Evolutionary conservation across 2,329 filamentous ascomycete species (phyloP), one percentile per base, ranked within the genome.

Genomic region (Ascocoryne sarcoides): DNA sequence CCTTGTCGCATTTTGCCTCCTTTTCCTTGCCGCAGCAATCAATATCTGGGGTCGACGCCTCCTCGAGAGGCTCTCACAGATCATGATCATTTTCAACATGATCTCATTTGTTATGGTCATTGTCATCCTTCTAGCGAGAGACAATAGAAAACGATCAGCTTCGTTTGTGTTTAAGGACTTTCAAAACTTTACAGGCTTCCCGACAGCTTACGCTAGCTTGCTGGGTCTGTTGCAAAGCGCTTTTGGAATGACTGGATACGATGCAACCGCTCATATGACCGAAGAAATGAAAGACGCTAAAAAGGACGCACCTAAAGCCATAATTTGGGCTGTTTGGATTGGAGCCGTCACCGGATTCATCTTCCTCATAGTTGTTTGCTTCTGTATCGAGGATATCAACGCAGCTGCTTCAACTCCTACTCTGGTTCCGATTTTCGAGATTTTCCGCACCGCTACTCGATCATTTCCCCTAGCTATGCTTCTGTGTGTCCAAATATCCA

Each of bases 141-240:
- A 75, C 44, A 65, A 70, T 23, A 60, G 73, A 50, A 74, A 75
- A 44, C 69, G 75, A 46, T 58, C 66, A 0, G 62, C 72, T 2
- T 64, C 63, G 18, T 76, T 75, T 47, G 73, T 77, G 7, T 76
- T 76, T 51, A 50, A 53, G 12, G 66, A 71, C 18, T 75, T 75
- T 43, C 66, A 73, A 38, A 75, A 75, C 45, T 62, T 65, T 28
- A 71, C 70, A 0, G 73, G 73, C 2, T 75, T 70, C 54, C 64
- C 62, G 3, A 58, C 62, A 8, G 60, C 65, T 0, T 74, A 74
- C 56, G 63, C 67, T 4, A 67, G 70, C 0, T 66, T 75, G 20
- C 57, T 76, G 15, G 73, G 72, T 2, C 64, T 76, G 9, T 50
- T 76, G 4, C 71, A 76, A 48, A 64, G 67, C 32, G 68, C 66